Base-by-base conservation (phyloP, 768 basidiomycete genomes). In the Candolleomyces aberdarensis region DNA sequence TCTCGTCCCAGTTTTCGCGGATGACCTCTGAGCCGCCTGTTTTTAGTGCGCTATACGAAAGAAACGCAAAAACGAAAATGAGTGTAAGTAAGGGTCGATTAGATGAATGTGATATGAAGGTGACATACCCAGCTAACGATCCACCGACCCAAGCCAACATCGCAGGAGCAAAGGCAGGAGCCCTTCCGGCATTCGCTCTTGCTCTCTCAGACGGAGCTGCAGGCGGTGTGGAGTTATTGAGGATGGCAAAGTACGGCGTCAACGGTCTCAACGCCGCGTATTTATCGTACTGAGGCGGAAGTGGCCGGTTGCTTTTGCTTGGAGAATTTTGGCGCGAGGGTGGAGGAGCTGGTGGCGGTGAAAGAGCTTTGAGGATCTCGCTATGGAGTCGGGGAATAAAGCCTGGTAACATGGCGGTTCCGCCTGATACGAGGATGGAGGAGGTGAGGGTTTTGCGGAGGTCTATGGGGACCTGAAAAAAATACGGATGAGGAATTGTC, bases 141-240 rank as follows among this genome's bases (percentile, higher is more conserved):
- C 94, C 96, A 4, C 96, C 96, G 11, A 99, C 86, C 96, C 96
- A 99, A 0, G 89, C 82, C 75, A 96, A 79, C 39, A 86, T 79
- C 1, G 87, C 85, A 1, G 94, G 90, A 3, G 87, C 76, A 74
- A 96, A 98, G 0, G 91, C 89, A 0, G 96, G 96, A 0, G 94
- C 94, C 65, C 85, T 89, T 1, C 94, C 96, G 1, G 86, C 87
- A 63, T 87, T 88, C 0, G 79, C 80, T 19, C 70, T 76, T 3
- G 85, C 85, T 49, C 83, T 75, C 40, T 83, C 77, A 6, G 83
- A 79, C 11, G 75, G 69, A 3, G 83, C 72, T 6, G 76, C 69
- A 1, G 82, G 81, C 19, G 88, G 90, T 22, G 81, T 77, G 0
- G 92, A 93, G 67, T 95, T 89, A 67, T 98, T 97, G 49, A 96